Evolutionary conservation across 306 rosid species (phyloP), one percentile per base, ranked within the genome.

Genomic region (Erythrophleum fordii): DNA sequence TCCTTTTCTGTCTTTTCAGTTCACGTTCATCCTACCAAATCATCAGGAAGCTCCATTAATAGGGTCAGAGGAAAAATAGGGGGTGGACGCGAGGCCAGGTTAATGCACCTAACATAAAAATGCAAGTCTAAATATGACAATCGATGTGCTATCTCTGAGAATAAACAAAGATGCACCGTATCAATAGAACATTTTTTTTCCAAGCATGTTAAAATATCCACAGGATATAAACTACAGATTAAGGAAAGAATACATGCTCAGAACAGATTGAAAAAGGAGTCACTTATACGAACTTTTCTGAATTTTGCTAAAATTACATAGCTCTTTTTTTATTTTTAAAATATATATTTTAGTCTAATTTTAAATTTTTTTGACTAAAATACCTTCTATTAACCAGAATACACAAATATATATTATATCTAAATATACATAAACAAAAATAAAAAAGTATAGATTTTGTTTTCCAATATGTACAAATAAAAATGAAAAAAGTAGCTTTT

Each of bases 1-100:
- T 96, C 84, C 99, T 88, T 81, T 96, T 96, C 86, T 96, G 99
- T 77, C 97, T 83, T 88, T 93, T 96, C 62, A 96, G 83, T 81
- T 96, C 99, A 10, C 99, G 98, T 72, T 96, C 99, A 41, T 96
- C 99, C 98, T 90, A 80, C 66, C 83, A 85, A 81, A 67, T 41
- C 48, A 82, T 84, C 75, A 81, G 77, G 67, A 11, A 73, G 52
- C 44, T 55, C 60, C 18, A 28, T 59, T 61, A 74, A 17, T 26
- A 37, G 52, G 16, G 37, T 29, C 51, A 37, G 31, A 72, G 18
- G 62, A 74, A 53, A 69, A 64, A 41, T 22, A 23, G 17, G 31
- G 23, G 64, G 16, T 56, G 64, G 64, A 59, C 22, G 80, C 72
- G 14, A 8, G 18, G 28, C 9, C 52, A 58, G 64, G 26, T 59